A percentile compares a stretch with the other conserved stretches of the same genome.
phyloP scores from a whole-genome alignment of 805 yeast species.

The Yarrowia hollandica region DNA sequence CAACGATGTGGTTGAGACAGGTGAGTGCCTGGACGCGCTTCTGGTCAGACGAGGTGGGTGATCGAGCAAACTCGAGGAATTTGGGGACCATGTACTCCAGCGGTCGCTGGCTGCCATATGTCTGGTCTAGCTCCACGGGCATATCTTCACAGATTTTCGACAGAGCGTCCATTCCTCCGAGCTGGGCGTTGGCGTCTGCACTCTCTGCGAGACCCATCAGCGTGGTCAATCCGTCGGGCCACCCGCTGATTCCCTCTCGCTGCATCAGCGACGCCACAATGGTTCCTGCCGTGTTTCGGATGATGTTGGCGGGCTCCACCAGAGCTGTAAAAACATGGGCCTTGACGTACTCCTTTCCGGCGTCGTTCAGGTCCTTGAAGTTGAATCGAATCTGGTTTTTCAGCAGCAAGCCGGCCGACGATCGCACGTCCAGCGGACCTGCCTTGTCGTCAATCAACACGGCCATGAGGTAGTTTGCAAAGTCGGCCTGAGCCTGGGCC shows the following conservation, averaged over 20 bases:
- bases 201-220: slow-evolving; percentile 59
- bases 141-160: slow-evolving; percentile 91
- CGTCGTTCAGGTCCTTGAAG: slow-evolving; percentile 39
- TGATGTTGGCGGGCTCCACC: slow-evolving; percentile 54
- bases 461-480: slow-evolving; percentile 75
- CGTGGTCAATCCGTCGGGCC: slow-evolving; percentile 76
- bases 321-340: slow-evolving; percentile 50
- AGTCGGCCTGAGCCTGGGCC: slow-evolving; percentile 71
- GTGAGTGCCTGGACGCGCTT: slow-evolving; percentile 64
- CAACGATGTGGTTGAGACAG: slow-evolving; percentile 75
- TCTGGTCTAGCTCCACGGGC: slow-evolving; percentile 60
- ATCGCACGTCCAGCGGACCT: slow-evolving; percentile 57
- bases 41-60: slow-evolving; percentile 43
- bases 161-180: slow-evolving; percentile 79
- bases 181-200: slow-evolving; percentile 53
- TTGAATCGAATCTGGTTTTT: slow-evolving; percentile 65
- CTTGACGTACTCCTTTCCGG: slow-evolving; percentile 49
- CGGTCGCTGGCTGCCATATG: slow-evolving; percentile 66
- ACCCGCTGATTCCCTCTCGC: slow-evolving; percentile 59
- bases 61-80: slow-evolving; percentile 54
- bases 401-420: slow-evolving; percentile 83
- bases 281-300: slow-evolving; percentile 86
- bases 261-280: slow-evolving; percentile 80
- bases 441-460: slow-evolving; percentile 51
- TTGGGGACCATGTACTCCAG: slow-evolving; percentile 65